Percentiles rank a stretch among this genome's conserved stretches.
Evolutionary conservation across 202 grass and related monocot species (phyloP).

Genomic region (Bolboschoenoplectus hybrid): DNA sequence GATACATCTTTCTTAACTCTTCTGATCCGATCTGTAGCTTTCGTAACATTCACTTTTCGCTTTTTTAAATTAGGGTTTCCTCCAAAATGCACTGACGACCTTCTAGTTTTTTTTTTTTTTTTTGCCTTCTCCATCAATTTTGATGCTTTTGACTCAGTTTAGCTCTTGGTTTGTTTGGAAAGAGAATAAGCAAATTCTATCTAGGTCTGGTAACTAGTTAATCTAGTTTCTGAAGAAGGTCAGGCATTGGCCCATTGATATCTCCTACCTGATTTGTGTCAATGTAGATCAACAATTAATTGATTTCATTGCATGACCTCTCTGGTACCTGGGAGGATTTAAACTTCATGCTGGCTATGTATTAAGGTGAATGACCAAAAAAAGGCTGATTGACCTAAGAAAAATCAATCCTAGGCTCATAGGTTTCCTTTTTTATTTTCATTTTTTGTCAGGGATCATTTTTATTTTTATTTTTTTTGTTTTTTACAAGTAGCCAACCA

Average conservation of each 20-base stretch:
- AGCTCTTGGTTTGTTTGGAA: slow-evolving; percentile 15
- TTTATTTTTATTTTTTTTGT: background rate
- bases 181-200: background rate
- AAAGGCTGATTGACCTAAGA: background rate
- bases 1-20: background rate
- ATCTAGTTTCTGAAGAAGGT: background rate
- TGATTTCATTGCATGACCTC: slow-evolving; percentile 3
- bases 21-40: background rate
- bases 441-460: background rate
- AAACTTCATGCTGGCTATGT: background rate
- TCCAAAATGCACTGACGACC: background rate
- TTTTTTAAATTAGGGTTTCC: slow-evolving; percentile 12
- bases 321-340: background rate
- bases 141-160: background rate
- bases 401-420: background rate
- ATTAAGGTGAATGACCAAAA: background rate
- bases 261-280: background rate
- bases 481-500: background rate
- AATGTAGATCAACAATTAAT: slow-evolving; percentile 1
- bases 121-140: background rate
- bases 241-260: background rate
- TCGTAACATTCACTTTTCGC: background rate
- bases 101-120: background rate
- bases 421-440: background rate
- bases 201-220: background rate